phyloP scores from a whole-genome alignment of 164 flowering plant genomes.

The Vitis rotundifolia region DNA sequence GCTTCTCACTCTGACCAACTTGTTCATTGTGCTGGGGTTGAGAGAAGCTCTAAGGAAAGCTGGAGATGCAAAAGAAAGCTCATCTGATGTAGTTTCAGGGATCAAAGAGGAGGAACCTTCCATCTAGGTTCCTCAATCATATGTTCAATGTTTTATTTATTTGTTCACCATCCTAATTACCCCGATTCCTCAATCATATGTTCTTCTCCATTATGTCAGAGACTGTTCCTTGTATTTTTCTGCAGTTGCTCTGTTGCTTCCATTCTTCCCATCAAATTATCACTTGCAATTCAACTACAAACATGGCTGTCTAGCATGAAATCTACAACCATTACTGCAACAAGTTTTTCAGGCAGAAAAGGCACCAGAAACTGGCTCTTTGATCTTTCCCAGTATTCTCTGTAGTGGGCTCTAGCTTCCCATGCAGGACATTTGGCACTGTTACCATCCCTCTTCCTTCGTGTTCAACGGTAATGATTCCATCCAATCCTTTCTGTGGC shows the following conservation, averaged over 20 bases:
- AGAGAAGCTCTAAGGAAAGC: conserved; percentile 65
- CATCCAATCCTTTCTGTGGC: neutral
- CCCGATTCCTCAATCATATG: neutral
- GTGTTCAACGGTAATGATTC: neutral
- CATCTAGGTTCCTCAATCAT: too few relatives aligned
- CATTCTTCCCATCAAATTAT: neutral
- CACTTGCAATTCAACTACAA: neutral
- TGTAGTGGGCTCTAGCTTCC: too few relatives aligned
- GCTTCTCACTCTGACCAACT: conserved; percentile 81
- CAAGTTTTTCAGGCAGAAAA: neutral
- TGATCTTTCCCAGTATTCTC: neutral
- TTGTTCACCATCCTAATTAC: neutral
- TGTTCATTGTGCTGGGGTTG: conserved; percentile 84
- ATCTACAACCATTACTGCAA: neutral
- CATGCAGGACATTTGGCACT: too few relatives aligned
- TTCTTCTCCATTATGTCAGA: neutral
- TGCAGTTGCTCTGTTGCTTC: neutral
- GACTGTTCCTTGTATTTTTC: neutral
- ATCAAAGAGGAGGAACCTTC: conserved; percentile 43
- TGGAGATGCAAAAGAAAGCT: conserved; percentile 23
- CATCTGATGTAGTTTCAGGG: conserved; percentile 22
- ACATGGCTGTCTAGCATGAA: neutral
- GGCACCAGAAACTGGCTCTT: neutral
- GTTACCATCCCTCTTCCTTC: too few relatives aligned
- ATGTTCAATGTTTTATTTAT: conserved; percentile 1